phyloP scores from a whole-genome alignment of 306 rosid genomes.

The Erythrophleum fordii region DNA sequence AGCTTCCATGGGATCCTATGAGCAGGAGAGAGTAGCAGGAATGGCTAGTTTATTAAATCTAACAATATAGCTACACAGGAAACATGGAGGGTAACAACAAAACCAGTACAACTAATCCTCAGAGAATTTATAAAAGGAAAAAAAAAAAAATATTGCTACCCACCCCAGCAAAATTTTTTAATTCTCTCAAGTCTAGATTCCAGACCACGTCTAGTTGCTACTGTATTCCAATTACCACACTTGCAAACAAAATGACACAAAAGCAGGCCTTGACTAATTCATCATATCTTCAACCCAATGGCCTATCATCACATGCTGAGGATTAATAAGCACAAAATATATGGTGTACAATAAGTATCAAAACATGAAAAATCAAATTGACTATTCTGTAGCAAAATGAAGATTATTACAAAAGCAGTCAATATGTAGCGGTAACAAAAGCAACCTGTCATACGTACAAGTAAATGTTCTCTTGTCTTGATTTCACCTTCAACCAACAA shows the following conservation, averaged over 20 bases:
- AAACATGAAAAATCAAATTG: too few species aligned
- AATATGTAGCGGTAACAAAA: too few species aligned
- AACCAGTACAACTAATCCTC: background rate
- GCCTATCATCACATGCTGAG: background rate
- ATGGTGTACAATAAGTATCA: background rate
- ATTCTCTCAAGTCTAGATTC: too few species aligned
- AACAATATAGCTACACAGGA: too few species aligned
- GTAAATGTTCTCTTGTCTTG: too few species aligned
- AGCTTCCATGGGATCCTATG: background rate
- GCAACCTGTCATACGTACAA: too few species aligned
- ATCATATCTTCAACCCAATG: background rate
- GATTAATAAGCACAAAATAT: background rate
- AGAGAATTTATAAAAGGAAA: background rate
- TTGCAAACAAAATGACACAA: background rate
- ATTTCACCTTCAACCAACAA: too few species aligned
- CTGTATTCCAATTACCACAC: too few species aligned
- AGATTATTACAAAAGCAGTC: too few species aligned
- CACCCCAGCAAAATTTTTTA: background rate
- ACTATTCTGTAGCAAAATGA: too few species aligned
- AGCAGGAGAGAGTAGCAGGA: background rate
- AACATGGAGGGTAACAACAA: background rate
- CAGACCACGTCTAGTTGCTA: too few species aligned
- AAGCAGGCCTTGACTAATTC: background rate
- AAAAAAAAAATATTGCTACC: background rate
- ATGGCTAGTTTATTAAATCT: background rate